Percentiles rank a stretch among this genome's conserved stretches.
Conservation (phyloP, 371 early-diverging fungal species). For the Syncephalis plumigaleata region DNA sequence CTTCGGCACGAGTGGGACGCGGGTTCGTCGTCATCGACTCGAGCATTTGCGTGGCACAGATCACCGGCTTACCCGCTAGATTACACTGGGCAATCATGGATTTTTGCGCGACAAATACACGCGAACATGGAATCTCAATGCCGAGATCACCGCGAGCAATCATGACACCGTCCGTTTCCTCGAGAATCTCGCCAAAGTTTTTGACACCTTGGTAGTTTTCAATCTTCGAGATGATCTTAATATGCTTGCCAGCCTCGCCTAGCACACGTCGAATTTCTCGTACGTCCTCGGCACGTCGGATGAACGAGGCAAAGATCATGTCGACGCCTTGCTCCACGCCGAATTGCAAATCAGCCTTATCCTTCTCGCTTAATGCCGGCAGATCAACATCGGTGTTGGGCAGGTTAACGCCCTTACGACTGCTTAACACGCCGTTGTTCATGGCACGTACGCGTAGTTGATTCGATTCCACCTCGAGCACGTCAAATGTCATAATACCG, state of each 20-base stretch:
- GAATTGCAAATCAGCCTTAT: conserved; percentile 76
- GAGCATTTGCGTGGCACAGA: conserved; percentile 98
- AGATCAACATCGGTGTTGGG: too few species aligned
- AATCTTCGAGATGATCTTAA: conserved; percentile 92
- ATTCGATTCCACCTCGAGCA: conserved; percentile 38
- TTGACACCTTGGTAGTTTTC: conserved; percentile 91
- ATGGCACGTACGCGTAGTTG: conserved; percentile 51
- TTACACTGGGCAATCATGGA: conserved; percentile 93
- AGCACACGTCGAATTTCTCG: conserved; percentile 60
- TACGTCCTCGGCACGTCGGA: conserved; percentile 81
- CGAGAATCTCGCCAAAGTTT: conserved; percentile 94
- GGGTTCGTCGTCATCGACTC: conserved; percentile 95
- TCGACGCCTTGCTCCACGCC: conserved; percentile 91
- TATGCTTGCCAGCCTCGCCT: conserved; percentile 54
- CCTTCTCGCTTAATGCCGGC: conserved; percentile 90
- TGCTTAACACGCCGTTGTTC: conserved; percentile 57
- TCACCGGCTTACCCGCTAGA: conserved; percentile 87
- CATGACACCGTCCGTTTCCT: conserved; percentile 96
- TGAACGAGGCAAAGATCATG: conserved; percentile 94
- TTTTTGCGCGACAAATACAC: conserved; percentile 90
- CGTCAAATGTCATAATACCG: conserved; percentile 71
- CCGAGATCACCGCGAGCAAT: conserved; percentile 98
- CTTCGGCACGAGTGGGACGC: conserved; percentile 97
- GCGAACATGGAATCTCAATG: conserved; percentile 87
- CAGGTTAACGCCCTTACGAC: conserved; percentile 81